Evolutionary conservation across 352 stramenopile genomes (phyloP), one percentile per base, ranked within the genome.

Genomic region (Globisporangium emineosum): DNA sequence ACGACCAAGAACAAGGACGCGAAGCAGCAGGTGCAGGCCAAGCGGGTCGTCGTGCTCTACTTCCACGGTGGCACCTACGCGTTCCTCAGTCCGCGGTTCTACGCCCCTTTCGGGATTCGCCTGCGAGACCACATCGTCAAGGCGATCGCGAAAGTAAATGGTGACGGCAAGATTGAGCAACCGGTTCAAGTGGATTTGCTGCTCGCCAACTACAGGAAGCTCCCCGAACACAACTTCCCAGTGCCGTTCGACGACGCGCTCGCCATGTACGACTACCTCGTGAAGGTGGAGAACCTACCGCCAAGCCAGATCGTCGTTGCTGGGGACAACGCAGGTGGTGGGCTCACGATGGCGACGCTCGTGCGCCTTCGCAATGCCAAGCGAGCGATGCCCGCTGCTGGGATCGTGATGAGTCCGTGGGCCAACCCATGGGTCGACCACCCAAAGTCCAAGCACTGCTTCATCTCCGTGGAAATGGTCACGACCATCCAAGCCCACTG

Each of bases 21-120:
- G 25, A 3, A 21, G 2, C 8, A 47, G 5, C 23, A 40, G 8
- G 13, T 15, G n/a, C 27, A 15, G 29, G 33, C 8, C n/a, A 59
- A 33, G 32, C 60, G 59, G 3, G 50, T 76, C 2, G 72, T 83
- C 19, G 69, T 89, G 45, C 69, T 89, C 21, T 88, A 78, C 60
- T 80, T 67, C 64, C 78, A 89, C 57, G 80, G 80, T 43, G 80
- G 78, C 2, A 78, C 72, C 17, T 88, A 81, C 57, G 66, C 72
- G 0, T 58, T 88, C 19, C 62, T 77, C 8, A 79, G 68, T 62
- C 78, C 79, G 10, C 62, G 62, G 2, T 67, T 40, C 33, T 40
- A 9, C 33, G 7, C 73, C 27, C 49, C 43, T 3, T 72, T 79
- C 50, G 73, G 62, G 33, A 15, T 40, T 8, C 33, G 64, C 5